Evolutionary conservation across 345 rosid genomes (phyloP).

Genomic region (Capsella bursapastoris): DNA sequence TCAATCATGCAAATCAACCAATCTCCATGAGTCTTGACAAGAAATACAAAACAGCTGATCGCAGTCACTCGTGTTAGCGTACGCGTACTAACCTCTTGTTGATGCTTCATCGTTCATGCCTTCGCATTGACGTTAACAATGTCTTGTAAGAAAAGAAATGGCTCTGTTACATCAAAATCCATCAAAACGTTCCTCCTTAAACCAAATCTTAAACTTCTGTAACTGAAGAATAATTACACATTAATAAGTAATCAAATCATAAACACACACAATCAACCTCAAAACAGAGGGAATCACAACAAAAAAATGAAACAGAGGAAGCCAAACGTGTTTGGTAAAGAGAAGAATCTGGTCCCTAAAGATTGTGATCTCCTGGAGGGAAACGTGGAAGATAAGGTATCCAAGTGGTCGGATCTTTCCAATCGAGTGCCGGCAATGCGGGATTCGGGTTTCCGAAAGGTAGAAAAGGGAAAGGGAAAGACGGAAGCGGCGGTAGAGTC

Average conservation of each 20-base stretch:
- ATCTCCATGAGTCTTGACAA: too few relatives aligned
- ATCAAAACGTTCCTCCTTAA: constrained; percentile 24
- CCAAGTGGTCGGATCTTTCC: constrained; percentile 72
- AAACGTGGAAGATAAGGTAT: constrained; percentile 57
- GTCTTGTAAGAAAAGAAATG: neutral
- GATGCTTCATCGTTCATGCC: neutral
- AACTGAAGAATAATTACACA: constrained; percentile 37
- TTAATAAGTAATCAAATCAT: constrained; percentile 24
- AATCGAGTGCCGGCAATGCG: constrained; percentile 58
- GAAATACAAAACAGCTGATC: neutral
- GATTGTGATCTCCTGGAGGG: constrained; percentile 38
- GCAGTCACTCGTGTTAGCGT: neutral
- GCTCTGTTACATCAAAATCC: neutral
- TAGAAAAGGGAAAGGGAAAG: constrained; percentile 49
- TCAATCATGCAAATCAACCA: neutral
- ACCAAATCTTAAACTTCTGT: constrained; percentile 25
- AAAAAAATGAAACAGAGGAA: neutral
- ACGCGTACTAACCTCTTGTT: too few relatives aligned
- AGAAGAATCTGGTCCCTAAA: constrained; percentile 15
- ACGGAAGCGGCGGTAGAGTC: constrained; percentile 47
- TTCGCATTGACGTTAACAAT: neutral
- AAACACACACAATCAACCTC: constrained; percentile 25
- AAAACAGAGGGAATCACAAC: neutral
- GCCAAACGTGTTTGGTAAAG: constrained; percentile 5
- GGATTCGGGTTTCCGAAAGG: constrained; percentile 50